Evolutionary conservation across 164 flowering plant species (phyloP).

Genomic region (Liriodendron chinense): DNA sequence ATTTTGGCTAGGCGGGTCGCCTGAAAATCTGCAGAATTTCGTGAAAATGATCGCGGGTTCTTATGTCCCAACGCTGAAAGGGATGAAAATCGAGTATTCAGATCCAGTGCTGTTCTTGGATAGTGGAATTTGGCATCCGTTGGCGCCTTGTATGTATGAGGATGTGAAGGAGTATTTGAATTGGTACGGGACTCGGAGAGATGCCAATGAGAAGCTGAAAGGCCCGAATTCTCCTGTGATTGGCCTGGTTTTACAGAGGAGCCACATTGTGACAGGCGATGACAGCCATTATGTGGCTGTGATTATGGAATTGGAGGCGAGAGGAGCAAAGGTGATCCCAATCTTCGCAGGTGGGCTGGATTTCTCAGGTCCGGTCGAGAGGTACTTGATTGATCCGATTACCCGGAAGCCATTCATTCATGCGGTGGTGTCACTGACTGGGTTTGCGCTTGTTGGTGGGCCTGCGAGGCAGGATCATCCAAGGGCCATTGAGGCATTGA

Average conservation of each 20-base stretch:
- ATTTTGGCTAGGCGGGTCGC: constrained; percentile 99
- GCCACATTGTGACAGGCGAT: constrained; percentile 97
- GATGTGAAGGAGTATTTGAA: constrained; percentile 97
- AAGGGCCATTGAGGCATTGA: constrained; percentile 86
- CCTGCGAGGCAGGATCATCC: constrained; percentile 99
- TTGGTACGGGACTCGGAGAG: constrained; percentile 92
- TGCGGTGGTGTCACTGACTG: constrained; percentile 82
- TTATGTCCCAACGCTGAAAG: constrained; percentile 84
- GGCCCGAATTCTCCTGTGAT: constrained; percentile 65
- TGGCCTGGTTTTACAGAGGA: constrained; percentile 80
- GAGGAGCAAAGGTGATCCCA: constrained; percentile 91
- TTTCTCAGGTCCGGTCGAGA: constrained; percentile 93
- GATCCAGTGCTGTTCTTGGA: constrained; percentile 94
- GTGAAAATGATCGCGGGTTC: constrained; percentile 94
- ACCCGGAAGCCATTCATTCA: constrained; percentile 77
- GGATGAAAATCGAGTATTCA: constrained; percentile 67
- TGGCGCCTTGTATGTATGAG: constrained; percentile 97
- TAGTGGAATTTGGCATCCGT: constrained; percentile 95
- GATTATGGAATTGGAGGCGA: constrained; percentile 96
- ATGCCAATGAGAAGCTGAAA: constrained; percentile 77
- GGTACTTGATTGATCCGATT: constrained; percentile 66
- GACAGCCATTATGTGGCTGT: constrained; percentile 98
- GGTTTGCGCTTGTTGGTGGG: constrained; percentile 97
- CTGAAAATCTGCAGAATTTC: constrained; percentile 88
- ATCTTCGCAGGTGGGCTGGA: constrained; percentile 96